Percentiles rank a stretch among this genome's conserved stretches.
phyloP scores from a whole-genome alignment of 2,329 filamentous ascomycete species.

The Alternaria burnsii region DNA sequence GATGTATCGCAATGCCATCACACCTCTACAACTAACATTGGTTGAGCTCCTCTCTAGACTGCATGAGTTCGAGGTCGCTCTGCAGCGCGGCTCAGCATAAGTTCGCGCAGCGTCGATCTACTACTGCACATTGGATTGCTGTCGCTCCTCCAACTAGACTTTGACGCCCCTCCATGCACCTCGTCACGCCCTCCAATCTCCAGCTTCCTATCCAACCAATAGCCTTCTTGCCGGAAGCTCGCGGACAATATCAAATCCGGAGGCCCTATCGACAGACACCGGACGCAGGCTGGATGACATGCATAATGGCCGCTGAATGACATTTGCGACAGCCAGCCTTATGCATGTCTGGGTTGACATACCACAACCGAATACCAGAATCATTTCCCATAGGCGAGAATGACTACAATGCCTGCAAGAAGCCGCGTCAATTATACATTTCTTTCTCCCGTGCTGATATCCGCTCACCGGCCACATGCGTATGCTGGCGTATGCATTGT shows the following conservation, averaged over 20 bases:
- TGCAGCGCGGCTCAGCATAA: constrained; percentile 16
- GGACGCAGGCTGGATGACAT: constrained; percentile 21
- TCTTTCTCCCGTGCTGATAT: neutral
- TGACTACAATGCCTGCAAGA: neutral
- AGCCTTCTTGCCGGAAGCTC: constrained; percentile 3
- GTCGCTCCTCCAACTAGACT: constrained; percentile 1
- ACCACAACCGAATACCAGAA: neutral
- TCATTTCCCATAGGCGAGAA: neutral
- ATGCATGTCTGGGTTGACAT: constrained; percentile 10
- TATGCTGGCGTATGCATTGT: neutral
- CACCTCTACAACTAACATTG: neutral
- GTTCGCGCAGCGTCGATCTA: constrained; percentile 25
- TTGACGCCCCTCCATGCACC: constrained; percentile 20
- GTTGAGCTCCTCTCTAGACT: neutral
- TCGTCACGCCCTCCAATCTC: constrained; percentile 15
- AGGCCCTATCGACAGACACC: constrained; percentile 21
- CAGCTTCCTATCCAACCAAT: constrained; percentile 11
- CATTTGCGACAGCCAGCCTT: constrained; percentile 21
- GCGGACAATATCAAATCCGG: constrained; percentile 4
- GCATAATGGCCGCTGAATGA: constrained; percentile 16
- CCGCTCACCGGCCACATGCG: constrained; percentile 18
- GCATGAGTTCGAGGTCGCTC: neutral
- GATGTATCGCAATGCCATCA: neutral
- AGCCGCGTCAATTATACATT: neutral
- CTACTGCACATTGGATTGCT: constrained; percentile 13